Percentiles rank a stretch among this genome's conserved stretches.
These are phyloP conservation scores for Dalbergia cultrata DNA, from an alignment of 306 rosid genomes.

Conservation along the genomic window DNA sequence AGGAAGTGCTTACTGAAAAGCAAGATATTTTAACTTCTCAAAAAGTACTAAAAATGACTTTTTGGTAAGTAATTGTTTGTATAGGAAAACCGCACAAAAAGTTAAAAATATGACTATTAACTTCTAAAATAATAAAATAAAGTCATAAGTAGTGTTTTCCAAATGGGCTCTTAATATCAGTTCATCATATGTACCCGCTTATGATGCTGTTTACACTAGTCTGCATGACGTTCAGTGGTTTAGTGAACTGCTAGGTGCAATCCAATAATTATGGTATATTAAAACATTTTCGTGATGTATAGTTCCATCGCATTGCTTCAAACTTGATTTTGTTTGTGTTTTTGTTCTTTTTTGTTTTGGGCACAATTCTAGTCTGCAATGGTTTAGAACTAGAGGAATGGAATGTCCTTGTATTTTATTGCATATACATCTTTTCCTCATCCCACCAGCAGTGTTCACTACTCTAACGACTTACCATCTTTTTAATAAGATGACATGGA, in stretches of 20 bases:
- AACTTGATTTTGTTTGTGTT: not conserved
- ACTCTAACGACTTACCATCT: slow-evolving; percentile 42
- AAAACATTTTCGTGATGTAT: not conserved
- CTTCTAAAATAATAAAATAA: no score
- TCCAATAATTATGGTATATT: slow-evolving; percentile 4
- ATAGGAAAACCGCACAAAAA: no score
- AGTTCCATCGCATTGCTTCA: slow-evolving; percentile 3
- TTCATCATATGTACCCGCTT: not conserved
- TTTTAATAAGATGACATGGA: slow-evolving; percentile 83
- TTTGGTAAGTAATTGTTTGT: no score
- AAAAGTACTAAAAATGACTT: no score
- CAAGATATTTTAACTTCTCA: no score
- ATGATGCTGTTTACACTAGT: not conserved
- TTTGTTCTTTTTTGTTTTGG: slow-evolving; percentile 7
- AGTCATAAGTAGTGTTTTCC: no score
- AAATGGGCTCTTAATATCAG: not conserved
- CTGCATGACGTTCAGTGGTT: no score
- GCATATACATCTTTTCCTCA: slow-evolving; percentile 4
- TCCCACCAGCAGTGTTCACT: slow-evolving; percentile 23
- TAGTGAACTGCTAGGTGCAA: not conserved
- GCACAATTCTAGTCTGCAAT: not conserved
- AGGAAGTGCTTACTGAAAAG: no score
- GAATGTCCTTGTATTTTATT: slow-evolving; percentile 36
- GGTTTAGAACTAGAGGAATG: slow-evolving; percentile 36
- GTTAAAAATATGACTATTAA: no score